A percentile compares a stretch with the other conserved stretches of the same genome.
phyloP scores from a whole-genome alignment of 1,284 basidiomycete species.

The Farysia itapuensis region DNA sequence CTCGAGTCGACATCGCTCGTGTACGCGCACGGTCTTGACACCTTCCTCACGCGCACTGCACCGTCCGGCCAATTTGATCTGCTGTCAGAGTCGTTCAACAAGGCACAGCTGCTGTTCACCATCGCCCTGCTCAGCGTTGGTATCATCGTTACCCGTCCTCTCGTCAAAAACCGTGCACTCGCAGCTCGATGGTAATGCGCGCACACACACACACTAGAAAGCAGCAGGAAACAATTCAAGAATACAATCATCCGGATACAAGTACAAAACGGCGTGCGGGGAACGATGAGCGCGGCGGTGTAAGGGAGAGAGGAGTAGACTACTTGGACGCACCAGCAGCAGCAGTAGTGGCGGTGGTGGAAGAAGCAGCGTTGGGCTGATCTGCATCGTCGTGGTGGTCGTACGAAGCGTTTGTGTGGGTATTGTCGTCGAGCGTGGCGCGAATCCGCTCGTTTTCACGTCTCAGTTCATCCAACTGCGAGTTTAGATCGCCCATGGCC shows the following conservation, averaged over 20 bases:
- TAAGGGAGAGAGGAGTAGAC: not conserved
- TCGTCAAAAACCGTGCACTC: constrained; percentile 34
- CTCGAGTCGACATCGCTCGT: constrained; percentile 91
- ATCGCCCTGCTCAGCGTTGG: constrained; percentile 72
- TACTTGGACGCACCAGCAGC: no score
- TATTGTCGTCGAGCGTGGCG: constrained; percentile 26
- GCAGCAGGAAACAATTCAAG: no score
- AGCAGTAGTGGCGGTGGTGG: no score
- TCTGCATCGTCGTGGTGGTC: not conserved
- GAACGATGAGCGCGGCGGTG: no score
- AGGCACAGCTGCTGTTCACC: constrained; percentile 83
- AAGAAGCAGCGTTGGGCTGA: not conserved
- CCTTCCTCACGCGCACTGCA: constrained; percentile 79
- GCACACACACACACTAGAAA: no score
- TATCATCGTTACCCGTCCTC: constrained; percentile 68
- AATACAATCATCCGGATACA: no score
- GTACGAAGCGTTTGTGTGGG: not conserved
- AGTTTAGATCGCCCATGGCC: constrained; percentile 61
- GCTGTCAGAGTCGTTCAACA: constrained; percentile 79
- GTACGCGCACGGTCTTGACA: constrained; percentile 80
- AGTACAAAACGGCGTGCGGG: no score
- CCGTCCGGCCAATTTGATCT: constrained; percentile 88
- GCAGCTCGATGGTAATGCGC: constrained; percentile 19
- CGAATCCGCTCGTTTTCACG: constrained; percentile 46
- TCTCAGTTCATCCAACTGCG: constrained; percentile 45